These are phyloP conservation scores for Conticribra weissflogii DNA, from an alignment of 108 stramenopile species.

Conservation along the genomic window DNA sequence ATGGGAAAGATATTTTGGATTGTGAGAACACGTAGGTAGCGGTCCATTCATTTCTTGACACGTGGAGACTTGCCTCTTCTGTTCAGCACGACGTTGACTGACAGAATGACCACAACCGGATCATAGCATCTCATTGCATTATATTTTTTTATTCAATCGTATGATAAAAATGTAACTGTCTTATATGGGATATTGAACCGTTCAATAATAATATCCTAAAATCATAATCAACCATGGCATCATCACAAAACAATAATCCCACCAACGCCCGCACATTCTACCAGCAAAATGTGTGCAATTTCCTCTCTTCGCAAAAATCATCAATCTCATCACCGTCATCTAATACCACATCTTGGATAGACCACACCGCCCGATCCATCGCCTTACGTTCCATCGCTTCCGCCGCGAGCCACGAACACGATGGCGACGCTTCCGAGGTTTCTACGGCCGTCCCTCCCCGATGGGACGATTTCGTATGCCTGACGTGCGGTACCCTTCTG, in stretches of 20 bases:
- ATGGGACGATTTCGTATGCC: slow-evolving; percentile 30
- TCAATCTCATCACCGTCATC: neutral
- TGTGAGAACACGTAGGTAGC: no score
- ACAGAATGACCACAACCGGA: no score
- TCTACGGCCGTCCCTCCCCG: neutral
- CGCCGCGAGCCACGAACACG: neutral
- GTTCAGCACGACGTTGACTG: no score
- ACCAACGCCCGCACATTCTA: slow-evolving; percentile 4
- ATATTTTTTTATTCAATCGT: no score
- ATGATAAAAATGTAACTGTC: no score
- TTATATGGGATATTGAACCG: no score
- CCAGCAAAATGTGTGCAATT: slow-evolving; percentile 17
- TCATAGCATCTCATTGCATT: no score
- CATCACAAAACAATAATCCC: neutral
- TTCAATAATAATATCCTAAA: no score
- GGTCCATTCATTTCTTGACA: no score
- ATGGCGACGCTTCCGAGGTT: neutral
- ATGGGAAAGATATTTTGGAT: no score
- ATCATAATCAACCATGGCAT: no score
- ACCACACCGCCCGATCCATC: slow-evolving; percentile 11
- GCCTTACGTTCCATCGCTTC: slow-evolving; percentile 12
- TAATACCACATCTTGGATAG: slow-evolving; percentile 19
- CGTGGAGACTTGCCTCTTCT: no score
- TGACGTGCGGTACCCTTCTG: slow-evolving; percentile 36
- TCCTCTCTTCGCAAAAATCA: neutral